Evolutionary conservation across 1,284 basidiomycete genomes (phyloP).

Genomic region (Cystobasidium sp.): DNA sequence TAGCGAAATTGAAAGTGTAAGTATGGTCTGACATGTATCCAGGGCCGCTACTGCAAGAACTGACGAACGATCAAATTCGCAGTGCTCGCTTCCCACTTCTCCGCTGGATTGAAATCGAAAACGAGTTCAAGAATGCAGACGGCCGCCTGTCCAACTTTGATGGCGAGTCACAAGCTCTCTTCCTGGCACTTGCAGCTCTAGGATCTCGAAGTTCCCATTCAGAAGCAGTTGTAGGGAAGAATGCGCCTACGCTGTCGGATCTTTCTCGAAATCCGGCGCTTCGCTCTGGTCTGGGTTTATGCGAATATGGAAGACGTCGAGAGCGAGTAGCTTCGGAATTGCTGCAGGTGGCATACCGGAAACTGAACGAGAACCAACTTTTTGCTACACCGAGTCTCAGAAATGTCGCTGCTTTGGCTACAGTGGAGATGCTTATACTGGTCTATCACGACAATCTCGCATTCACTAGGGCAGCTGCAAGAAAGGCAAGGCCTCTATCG

Average conservation of each 20-base stretch:
- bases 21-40: not conserved
- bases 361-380: conserved; percentile 23
- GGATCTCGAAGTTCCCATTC: conserved; percentile 12
- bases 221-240: conserved; percentile 9
- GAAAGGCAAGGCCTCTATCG: conserved; percentile 24
- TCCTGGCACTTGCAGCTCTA: conserved; percentile 24
- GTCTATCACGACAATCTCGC: conserved; percentile 30
- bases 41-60: not conserved
- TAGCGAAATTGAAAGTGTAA: conserved; percentile 34
- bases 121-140: conserved; percentile 16
- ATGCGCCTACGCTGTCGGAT: conserved; percentile 23
- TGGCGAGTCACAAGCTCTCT: conserved; percentile 26
- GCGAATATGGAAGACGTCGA: conserved; percentile 26
- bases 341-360: conserved; percentile 11
- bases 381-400: conserved; percentile 26
- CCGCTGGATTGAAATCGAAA: conserved; percentile 32
- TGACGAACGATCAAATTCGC: not conserved
- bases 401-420: conserved; percentile 19
- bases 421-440: conserved; percentile 35
- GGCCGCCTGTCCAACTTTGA: conserved; percentile 27
- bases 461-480: conserved; percentile 6
- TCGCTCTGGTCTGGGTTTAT: conserved; percentile 12
- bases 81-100: conserved; percentile 35
- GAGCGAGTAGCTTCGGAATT: conserved; percentile 16
- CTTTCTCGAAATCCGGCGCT: conserved; percentile 3